Percentiles rank a stretch among this genome's conserved stretches.
phyloP scores from a whole-genome alignment of 2,329 filamentous ascomycete species.

The Pseudogymnoascus sp. region DNA sequence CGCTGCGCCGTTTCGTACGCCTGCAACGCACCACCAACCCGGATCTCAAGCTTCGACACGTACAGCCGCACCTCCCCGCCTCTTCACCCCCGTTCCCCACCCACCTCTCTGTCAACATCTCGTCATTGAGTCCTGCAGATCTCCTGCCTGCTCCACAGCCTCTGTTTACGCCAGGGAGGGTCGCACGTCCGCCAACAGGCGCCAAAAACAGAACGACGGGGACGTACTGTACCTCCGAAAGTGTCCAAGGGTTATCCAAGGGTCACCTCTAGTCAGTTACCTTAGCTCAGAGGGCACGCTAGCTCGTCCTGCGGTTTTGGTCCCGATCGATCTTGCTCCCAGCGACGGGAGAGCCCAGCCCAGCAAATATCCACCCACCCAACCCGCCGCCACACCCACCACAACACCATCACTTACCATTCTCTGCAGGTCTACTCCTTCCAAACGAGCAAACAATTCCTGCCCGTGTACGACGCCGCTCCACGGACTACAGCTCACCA shows the following conservation, averaged over 20 bases:
- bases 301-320: not conserved
- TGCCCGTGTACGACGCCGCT: not conserved
- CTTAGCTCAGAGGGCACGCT: not conserved
- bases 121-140: not conserved
- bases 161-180: not conserved
- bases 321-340: not conserved
- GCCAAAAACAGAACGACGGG: not conserved
- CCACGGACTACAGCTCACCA: not conserved
- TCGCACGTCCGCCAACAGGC: not conserved
- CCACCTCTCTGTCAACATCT: not conserved
- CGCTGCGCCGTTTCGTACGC: not conserved
- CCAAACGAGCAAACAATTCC: not conserved
- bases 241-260: not conserved
- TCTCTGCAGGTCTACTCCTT: not conserved
- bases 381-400: not conserved
- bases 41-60: not conserved
- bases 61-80: not conserved
- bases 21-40: not conserved
- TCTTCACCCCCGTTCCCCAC: not conserved
- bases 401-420: not conserved
- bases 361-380: not conserved
- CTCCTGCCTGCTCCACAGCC: not conserved
- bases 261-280: not conserved
- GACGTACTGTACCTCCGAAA: not conserved
- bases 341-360: not conserved